These are phyloP conservation scores for Gaeumannomyces tritici DNA, from an alignment of 2,329 filamentous ascomycete species.

Conservation along the genomic window DNA sequence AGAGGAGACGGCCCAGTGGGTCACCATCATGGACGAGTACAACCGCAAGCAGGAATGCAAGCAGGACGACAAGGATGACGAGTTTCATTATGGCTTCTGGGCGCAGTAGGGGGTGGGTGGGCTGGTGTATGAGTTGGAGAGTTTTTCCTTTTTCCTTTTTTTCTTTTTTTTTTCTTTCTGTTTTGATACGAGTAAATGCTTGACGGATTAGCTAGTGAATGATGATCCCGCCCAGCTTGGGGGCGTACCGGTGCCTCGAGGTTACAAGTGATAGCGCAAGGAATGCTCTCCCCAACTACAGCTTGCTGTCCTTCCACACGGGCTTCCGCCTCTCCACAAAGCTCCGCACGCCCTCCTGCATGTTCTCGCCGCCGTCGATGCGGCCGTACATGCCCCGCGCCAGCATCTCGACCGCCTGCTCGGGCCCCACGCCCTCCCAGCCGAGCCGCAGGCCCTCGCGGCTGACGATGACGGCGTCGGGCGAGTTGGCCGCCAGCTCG, in stretches of 20 bases:
- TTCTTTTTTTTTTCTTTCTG: too few species aligned
- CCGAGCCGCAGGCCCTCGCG: constrained; percentile 62
- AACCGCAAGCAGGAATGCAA: not conserved
- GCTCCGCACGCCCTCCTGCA: constrained; percentile 62
- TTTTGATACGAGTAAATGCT: too few species aligned
- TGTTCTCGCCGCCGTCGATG: constrained; percentile 60
- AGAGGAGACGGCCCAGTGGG: not conserved
- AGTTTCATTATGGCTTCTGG: not conserved
- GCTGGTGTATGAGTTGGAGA: too few species aligned
- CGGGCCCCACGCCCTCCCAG: constrained; percentile 60
- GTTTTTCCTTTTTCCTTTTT: too few species aligned
- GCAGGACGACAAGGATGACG: not conserved
- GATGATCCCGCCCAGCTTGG: too few species aligned
- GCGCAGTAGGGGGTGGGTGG: too few species aligned
- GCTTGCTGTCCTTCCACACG: constrained; percentile 54
- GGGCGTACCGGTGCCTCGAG: too few species aligned
- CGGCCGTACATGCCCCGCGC: constrained; percentile 47
- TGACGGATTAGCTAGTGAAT: too few species aligned
- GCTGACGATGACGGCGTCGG: constrained; percentile 67
- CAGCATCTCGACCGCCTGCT: constrained; percentile 49
- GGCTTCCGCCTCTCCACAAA: constrained; percentile 70
- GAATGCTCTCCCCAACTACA: constrained; percentile 29
- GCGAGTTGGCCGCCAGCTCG: constrained; percentile 56
- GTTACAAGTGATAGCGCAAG: not conserved
- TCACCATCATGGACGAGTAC: not conserved